Evolutionary conservation across 257 asterid species (phyloP), one percentile per base, ranked within the genome.

Genomic region (Fraxinus quadrangulata): DNA sequence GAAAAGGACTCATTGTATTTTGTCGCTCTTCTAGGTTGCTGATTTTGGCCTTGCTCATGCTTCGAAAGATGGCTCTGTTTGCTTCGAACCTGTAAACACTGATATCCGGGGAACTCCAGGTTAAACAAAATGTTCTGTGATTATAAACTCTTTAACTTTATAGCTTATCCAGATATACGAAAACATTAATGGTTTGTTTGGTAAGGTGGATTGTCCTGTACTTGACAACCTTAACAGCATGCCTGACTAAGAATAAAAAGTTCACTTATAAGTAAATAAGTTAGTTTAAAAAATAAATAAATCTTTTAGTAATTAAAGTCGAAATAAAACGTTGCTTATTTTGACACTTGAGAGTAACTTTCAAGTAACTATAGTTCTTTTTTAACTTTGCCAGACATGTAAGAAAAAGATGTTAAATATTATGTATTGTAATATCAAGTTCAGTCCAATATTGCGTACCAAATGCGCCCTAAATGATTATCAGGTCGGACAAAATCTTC

Each of bases 21-120:
- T 67, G 67, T 23, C 73, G 39, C 51, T 79, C 70, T 40, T 80
- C 79, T 89, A 96, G 99, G 90, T 96, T 83, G 99, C 97, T 73
- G 99, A 93, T 87, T 96, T 93, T 83, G 97, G 99, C 79, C 97
- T 96, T 61, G 97, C 89, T 23, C 97, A 92, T 82, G 98, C 97
- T 85, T 96, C 98, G 11, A 90, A 88, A 84, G 93, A 96, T 75
- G 98, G 99, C 68, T 96, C 99, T 54, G 86, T 96, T 78, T 89
- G 88, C 86, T 96, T 92, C 67, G 98, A 93, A 83, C 95, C 97
- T 3, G 92, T 92, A n/a, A 93, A 89, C 92, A 93, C 98, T 2
- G 96, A 92, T 45, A 89, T 93, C 84, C 89, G 90, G 67, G 99
- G 99, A 80, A 93, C 99, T 78, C 97, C 97, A 84, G 99, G 99